A percentile compares a stretch with the other conserved stretches of the same genome.
Evolutionary conservation across 2,329 filamentous ascomycete genomes (phyloP).

Genomic region (Aureobasidium sp.): DNA sequence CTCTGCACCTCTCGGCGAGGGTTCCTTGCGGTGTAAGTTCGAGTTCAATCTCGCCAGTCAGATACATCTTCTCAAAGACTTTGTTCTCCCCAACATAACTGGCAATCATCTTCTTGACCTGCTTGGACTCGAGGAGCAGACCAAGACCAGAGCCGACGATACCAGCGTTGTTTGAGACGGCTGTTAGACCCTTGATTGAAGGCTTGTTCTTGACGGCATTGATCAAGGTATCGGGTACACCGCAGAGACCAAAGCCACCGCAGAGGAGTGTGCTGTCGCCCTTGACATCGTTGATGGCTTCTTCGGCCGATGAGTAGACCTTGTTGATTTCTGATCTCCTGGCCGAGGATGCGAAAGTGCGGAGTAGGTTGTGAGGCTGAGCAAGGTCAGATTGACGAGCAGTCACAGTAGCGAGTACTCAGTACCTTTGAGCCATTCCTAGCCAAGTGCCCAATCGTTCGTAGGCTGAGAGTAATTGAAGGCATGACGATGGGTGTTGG

Average conservation of each 20-base stretch:
- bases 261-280: conserved; percentile 66
- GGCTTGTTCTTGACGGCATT: conserved; percentile 57
- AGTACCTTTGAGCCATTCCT: conserved; percentile 20
- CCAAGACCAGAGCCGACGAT: conserved; percentile 63
- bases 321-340: conserved; percentile 22
- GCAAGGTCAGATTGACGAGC: background rate
- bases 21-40: conserved; percentile 73
- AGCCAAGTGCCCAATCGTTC: conserved; percentile 20
- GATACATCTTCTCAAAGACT: conserved; percentile 64
- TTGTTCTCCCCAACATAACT: conserved; percentile 76
- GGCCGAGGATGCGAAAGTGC: conserved; percentile 22
- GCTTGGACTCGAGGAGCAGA: conserved; percentile 60
- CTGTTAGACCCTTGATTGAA: conserved; percentile 54
- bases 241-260: conserved; percentile 76
- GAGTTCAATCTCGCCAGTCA: conserved; percentile 66
- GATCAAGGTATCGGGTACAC: conserved; percentile 67
- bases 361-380: conserved; percentile 20
- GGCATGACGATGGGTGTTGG: background rate
- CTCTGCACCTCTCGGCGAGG: conserved; percentile 63
- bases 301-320: conserved; percentile 48
- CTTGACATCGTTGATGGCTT: conserved; percentile 63
- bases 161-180: conserved; percentile 76
- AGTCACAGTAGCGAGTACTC: background rate
- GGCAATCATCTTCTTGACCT: conserved; percentile 64
- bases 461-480: conserved; percentile 19